Evolutionary conservation across 2,329 filamentous ascomycete genomes (phyloP), one percentile per base, ranked within the genome.

Genomic region (Bimuria novae-zelandiae): DNA sequence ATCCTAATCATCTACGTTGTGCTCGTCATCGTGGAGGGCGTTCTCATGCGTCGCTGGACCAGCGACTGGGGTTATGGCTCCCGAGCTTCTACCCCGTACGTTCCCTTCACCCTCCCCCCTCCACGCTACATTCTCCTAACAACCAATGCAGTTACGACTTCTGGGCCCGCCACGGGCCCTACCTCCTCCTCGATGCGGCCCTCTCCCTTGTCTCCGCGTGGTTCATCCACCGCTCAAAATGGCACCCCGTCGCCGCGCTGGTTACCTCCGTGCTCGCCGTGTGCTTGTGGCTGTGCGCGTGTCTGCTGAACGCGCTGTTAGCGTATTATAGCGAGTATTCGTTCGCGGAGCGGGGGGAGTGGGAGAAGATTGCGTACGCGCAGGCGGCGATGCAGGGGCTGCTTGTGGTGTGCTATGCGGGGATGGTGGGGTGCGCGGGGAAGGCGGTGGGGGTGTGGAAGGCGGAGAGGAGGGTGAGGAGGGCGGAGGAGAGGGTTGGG

Each of bases 11-110:
- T 49, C 22, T 59, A 57, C 23, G 51, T 52, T 5, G 41, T 60
- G 14, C 37, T 62, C 42, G 40, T 62, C 49, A 54, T 60, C 36
- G 43, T 50, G 21, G 56, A 62, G 37, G 41, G 37, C 46, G 1
- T 22, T 2, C 47, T 59, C 3, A 49, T 56, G 16, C 47, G 46
- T 12, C 17, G 3, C 16, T 57, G 52, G 52, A 41, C 36, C 33
- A 32, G 33, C 30, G 32, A 37, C 14, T 27, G 29, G n/a, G 21
- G 6, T 37, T 22, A 22, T 8, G 7, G 19, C 8, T 23, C 41
- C 14, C 19, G 16, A 4, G 7, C 37, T 1, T 22, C 12, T 5
- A 16, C 16, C 27, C 22, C 23, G 35, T 49, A 12, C n/a, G 22
- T n/a, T n/a, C n/a, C 35, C 22, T n/a, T 21, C n/a, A 12, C 14